phyloP scores from a whole-genome alignment of 2,329 filamentous ascomycete genomes.

The Talaromyces sp. region DNA sequence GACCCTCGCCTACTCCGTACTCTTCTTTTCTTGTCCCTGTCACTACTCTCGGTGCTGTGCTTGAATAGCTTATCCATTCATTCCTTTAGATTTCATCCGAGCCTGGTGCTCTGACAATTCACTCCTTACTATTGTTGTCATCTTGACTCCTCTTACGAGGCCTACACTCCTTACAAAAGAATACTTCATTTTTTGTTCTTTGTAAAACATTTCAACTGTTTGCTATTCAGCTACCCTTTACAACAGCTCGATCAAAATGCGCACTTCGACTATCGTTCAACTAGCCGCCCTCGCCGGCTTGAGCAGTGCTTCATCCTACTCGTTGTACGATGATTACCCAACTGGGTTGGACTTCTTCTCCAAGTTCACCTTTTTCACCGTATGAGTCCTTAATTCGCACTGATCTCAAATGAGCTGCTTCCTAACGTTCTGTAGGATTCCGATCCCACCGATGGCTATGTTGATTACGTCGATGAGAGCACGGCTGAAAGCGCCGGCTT shows the following conservation, averaged over 20 bases:
- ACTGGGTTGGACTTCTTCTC: slow-evolving; percentile 47
- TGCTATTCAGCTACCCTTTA: slow-evolving; percentile 3
- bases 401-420: not conserved
- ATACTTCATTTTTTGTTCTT: not conserved
- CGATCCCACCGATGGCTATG: slow-evolving; percentile 74
- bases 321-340: slow-evolving; percentile 49
- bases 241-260: slow-evolving; percentile 26
- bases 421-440: slow-evolving; percentile 26
- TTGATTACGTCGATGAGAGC: slow-evolving; percentile 62
- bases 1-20: not conserved
- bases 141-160: not conserved
- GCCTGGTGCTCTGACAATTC: slow-evolving; percentile 17
- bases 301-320: slow-evolving; percentile 31
- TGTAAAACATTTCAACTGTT: not conserved
- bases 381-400: slow-evolving; percentile 24
- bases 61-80: slow-evolving; percentile 6
- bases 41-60: slow-evolving; percentile 1
- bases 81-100: slow-evolving; percentile 10
- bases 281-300: slow-evolving; percentile 31
- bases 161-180: not conserved
- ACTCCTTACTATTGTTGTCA: slow-evolving; percentile 12
- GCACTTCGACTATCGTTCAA: slow-evolving; percentile 27
- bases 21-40: not conserved
- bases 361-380: slow-evolving; percentile 52
- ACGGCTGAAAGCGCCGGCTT: slow-evolving; percentile 59